These are phyloP conservation scores for Silene uniflora DNA, from an alignment of 148 eudicot genomes.

Conservation along the genomic window DNA sequence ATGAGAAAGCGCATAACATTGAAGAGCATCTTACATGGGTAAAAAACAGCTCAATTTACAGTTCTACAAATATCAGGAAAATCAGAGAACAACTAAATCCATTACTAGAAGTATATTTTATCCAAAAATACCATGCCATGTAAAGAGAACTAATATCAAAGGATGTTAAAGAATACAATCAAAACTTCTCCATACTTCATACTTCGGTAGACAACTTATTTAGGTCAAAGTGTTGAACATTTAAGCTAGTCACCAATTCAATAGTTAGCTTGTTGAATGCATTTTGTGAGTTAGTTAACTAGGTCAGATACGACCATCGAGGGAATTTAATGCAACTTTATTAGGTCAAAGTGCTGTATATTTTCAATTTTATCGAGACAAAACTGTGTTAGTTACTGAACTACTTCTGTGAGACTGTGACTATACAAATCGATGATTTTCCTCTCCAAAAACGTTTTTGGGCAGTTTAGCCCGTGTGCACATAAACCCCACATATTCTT, in stretches of 20 bases:
- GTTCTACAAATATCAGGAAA: constrained; percentile 1
- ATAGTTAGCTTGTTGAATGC: not conserved
- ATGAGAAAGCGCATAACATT: not conserved
- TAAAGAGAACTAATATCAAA: not conserved
- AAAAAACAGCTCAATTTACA: not conserved
- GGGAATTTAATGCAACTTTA: too few species aligned
- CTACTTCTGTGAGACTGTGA: not conserved
- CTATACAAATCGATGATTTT: not conserved
- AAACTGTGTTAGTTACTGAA: not conserved
- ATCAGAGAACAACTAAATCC: not conserved
- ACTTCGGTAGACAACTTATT: not conserved
- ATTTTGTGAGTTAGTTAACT: not conserved
- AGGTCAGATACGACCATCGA: not conserved
- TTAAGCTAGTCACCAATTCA: not conserved
- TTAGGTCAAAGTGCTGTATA: too few species aligned
- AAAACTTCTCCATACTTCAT: not conserved
- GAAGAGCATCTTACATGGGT: not conserved
- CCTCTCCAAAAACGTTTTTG: not conserved
- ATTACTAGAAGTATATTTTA: not conserved
- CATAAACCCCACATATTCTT: not conserved
- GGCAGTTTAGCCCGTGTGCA: not conserved
- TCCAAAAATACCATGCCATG: not conserved
- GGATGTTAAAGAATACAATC: not conserved
- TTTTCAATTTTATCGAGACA: not conserved
- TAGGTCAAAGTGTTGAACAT: not conserved